These are phyloP conservation scores for Theileria orientalis DNA, from an alignment of 169 alveolate genomes.

Conservation along the genomic window DNA sequence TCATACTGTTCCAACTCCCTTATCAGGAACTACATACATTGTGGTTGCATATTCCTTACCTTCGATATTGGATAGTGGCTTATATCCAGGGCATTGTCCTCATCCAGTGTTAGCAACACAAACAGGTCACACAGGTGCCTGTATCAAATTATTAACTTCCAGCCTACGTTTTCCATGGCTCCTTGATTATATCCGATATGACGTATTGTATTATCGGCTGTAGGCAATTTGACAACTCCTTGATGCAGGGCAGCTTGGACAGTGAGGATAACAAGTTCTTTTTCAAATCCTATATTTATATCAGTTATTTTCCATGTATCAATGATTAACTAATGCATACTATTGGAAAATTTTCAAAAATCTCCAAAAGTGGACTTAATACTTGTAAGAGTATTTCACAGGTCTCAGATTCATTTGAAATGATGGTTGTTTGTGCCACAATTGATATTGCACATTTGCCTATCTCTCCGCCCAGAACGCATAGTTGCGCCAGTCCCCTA, in stretches of 20 bases:
- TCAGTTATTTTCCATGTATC: too few relatives aligned
- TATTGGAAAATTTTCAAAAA: conserved; percentile 18
- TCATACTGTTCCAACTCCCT: conserved; percentile 16
- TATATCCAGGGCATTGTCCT: conserved; percentile 41
- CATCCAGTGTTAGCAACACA: conserved; percentile 33
- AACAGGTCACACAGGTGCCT: conserved; percentile 23
- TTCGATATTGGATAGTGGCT: conserved; percentile 40
- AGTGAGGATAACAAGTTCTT: conserved; percentile 36
- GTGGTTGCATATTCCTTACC: neutral
- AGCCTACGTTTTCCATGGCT: conserved; percentile 51
- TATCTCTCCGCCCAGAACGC: conserved; percentile 44
- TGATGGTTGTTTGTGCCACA: conserved; percentile 25
- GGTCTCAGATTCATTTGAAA: conserved; percentile 10
- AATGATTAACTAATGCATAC: conserved; percentile 19
- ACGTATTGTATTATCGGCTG: conserved; percentile 55
- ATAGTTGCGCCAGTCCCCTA: conserved; percentile 52
- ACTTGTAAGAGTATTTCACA: conserved; percentile 27
- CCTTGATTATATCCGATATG: conserved; percentile 25
- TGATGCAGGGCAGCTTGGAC: conserved; percentile 25
- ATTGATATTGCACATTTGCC: conserved; percentile 45
- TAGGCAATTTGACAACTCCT: conserved; percentile 47
- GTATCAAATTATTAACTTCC: neutral
- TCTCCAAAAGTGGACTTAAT: conserved; percentile 40
- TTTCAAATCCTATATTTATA: conserved; percentile 27
- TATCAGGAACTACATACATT: conserved; percentile 11